Evolutionary conservation across 768 basidiomycete genomes (phyloP).

Genomic region (Tricholoma saponaceum): DNA sequence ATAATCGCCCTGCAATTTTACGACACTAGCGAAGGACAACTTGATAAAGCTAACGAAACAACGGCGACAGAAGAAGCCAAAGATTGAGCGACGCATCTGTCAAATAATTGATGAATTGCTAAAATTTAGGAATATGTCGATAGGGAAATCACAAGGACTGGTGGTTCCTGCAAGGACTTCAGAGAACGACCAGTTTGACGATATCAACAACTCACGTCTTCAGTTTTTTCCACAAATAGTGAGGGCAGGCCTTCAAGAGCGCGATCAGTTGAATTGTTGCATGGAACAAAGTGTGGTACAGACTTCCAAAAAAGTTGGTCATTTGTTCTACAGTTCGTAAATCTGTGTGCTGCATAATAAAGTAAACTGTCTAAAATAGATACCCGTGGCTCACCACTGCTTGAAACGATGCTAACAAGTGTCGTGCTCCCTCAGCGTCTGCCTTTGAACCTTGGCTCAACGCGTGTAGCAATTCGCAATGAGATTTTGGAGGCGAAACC

Average conservation of each 20-base stretch:
- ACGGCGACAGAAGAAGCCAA: slow-evolving; percentile 78
- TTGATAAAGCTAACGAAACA: slow-evolving; percentile 74
- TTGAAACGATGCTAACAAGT: slow-evolving; percentile 43
- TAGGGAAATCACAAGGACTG: slow-evolving; percentile 27
- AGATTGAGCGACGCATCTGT: slow-evolving; percentile 71
- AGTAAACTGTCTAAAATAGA: neutral
- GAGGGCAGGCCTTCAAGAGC: slow-evolving; percentile 42
- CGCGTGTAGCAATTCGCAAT: slow-evolving; percentile 41
- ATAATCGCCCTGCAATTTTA: slow-evolving; percentile 64
- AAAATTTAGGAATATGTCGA: neutral
- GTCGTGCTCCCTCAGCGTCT: slow-evolving; percentile 36
- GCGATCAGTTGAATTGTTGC: neutral
- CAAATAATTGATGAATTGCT: neutral
- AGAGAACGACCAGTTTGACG: neutral
- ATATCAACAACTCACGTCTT: slow-evolving; percentile 38
- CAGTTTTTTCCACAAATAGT: slow-evolving; percentile 55
- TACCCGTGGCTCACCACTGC: slow-evolving; percentile 25
- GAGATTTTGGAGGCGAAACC: slow-evolving; percentile 63
- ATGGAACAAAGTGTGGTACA: slow-evolving; percentile 9
- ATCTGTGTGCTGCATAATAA: slow-evolving; percentile 37
- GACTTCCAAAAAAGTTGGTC: slow-evolving; percentile 58
- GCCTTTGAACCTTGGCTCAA: slow-evolving; percentile 42
- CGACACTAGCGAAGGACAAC: slow-evolving; percentile 70
- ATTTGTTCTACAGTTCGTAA: slow-evolving; percentile 55
- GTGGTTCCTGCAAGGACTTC: slow-evolving; percentile 21